Percentiles rank a stretch among this genome's conserved stretches.
Conservation (phyloP, 139 green algal species). For the Chlamydomonas applanata region DNA sequence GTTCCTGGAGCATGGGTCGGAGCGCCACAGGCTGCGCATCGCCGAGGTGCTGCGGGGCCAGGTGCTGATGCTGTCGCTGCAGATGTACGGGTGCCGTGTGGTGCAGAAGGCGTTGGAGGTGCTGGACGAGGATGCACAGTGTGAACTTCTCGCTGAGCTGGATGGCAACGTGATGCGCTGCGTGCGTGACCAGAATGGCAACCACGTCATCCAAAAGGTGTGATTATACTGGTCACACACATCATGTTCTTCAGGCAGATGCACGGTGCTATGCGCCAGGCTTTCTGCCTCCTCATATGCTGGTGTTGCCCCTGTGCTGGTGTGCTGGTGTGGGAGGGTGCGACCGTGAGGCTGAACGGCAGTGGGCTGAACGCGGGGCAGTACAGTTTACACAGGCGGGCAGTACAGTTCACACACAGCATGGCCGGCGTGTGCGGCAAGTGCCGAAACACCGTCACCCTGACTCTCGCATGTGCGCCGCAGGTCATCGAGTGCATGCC, state of each 20-base stretch:
- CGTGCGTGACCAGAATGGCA: conserved; percentile 91
- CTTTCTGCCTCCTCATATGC: too few species aligned
- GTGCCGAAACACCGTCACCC: too few species aligned
- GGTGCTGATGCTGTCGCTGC: conserved; percentile 68
- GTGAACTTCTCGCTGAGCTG: conserved; percentile 34
- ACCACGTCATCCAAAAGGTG: conserved; percentile 92
- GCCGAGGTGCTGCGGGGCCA: conserved; percentile 15
- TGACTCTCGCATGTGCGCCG: not conserved
- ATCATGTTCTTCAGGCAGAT: too few species aligned
- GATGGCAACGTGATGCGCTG: conserved; percentile 74
- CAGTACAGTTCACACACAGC: too few species aligned
- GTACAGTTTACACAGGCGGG: too few species aligned
- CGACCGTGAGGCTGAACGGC: too few species aligned
- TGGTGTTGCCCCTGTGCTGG: conserved; percentile 48
- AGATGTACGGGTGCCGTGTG: conserved; percentile 94
- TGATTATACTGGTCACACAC: not conserved
- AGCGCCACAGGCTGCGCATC: conserved; percentile 13
- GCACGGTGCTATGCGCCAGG: too few species aligned
- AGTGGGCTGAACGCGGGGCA: too few species aligned
- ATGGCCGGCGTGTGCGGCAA: too few species aligned
- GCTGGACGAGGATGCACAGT: conserved; percentile 18
- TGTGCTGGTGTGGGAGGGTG: too few species aligned
- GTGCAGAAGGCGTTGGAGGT: conserved; percentile 88
- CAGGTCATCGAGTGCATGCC: conserved; percentile 84
- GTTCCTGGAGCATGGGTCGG: conserved; percentile 73